phyloP scores from a whole-genome alignment of 139 green algal genomes.

The Tetraselmis striata region DNA sequence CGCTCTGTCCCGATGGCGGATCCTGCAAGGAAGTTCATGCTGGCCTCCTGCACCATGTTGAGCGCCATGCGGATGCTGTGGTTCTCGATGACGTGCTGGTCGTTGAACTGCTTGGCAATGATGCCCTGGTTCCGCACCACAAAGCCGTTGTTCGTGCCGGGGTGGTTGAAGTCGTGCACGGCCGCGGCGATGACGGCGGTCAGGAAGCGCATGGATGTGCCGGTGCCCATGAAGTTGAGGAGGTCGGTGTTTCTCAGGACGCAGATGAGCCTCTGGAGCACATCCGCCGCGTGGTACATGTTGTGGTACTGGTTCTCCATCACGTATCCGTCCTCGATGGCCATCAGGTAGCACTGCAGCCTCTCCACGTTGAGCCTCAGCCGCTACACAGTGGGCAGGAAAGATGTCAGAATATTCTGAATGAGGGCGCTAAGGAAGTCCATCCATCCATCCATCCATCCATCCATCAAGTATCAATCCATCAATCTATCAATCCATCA shows the following conservation, averaged over 20 bases:
- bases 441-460: too few relatives aligned
- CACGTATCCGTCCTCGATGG: background rate
- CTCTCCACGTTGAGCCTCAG: background rate
- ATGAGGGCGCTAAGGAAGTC: too few relatives aligned
- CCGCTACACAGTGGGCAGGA: too few relatives aligned
- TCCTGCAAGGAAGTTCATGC: background rate
- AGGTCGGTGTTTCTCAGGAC: background rate
- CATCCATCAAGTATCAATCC: too few relatives aligned
- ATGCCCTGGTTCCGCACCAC: background rate
- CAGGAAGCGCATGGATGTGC: background rate
- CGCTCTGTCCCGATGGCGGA: background rate
- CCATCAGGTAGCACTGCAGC: background rate
- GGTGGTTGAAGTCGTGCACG: conserved; percentile 5
- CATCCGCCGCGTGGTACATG: conserved; percentile 2
- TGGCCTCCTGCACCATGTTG: background rate
- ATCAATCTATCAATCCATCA: too few relatives aligned
- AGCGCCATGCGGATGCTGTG: background rate
- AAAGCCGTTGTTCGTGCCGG: conserved; percentile 2
- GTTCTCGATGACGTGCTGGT: conserved; percentile 8
- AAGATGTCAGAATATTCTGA: too few relatives aligned
- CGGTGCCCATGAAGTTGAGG: background rate
- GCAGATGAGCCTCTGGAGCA: background rate
- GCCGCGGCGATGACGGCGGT: background rate
- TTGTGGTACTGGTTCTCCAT: conserved; percentile 4
- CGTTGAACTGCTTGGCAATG: background rate